Evolutionary conservation across 2,329 filamentous ascomycete genomes (phyloP), one percentile per base, ranked within the genome.

Genomic region (Fusarium pseudonygamai): DNA sequence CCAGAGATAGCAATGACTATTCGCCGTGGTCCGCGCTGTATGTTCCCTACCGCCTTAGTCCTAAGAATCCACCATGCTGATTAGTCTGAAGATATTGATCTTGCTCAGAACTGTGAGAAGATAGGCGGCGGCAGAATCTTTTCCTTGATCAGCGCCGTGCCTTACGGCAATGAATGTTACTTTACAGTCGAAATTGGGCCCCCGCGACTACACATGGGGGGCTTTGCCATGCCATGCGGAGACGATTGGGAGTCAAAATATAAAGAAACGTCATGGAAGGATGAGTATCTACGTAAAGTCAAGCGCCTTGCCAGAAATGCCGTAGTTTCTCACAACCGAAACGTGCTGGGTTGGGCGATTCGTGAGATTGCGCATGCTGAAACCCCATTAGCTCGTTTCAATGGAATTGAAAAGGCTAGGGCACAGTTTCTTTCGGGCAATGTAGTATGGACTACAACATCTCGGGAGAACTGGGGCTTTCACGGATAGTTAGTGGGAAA

Each of bases 341-440:
- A 13, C 0, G 22, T 34, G 7, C 22, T 50, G 3, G 22, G 22
- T 5, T 34, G 47, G 47, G 4, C n/a, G n/a, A n/a, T 34, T 15
- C 30, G 47, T 9, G 14, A 6, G 2, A 32, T 50, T 18, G 16
- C 3, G 20, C 28, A n/a, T 18, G 6, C 2, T 24, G 47, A 50
- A 9, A 2, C 11, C 14, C 28, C 0, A 10, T 3, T 12, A 7
- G 11, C 6, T 6, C 12, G 0, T 7, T 26, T 46, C 24, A 20
- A 3, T 20, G 47, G 30, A 7, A 18, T 7, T 15, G 15, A 50
- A 8, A 5, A 20, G 20, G 47, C 15, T 24, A 50, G n/a, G n/a
- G 11, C 3, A 14, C 0, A 36, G 6, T 34, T 50, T 26, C 30
- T 34, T 7, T 24, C 30, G 5, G 22, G 16, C 1, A 6, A 34